Evolutionary conservation across 2,329 filamentous ascomycete species (phyloP), one percentile per base, ranked within the genome.

Genomic region (Cladophialophora bantiana): DNA sequence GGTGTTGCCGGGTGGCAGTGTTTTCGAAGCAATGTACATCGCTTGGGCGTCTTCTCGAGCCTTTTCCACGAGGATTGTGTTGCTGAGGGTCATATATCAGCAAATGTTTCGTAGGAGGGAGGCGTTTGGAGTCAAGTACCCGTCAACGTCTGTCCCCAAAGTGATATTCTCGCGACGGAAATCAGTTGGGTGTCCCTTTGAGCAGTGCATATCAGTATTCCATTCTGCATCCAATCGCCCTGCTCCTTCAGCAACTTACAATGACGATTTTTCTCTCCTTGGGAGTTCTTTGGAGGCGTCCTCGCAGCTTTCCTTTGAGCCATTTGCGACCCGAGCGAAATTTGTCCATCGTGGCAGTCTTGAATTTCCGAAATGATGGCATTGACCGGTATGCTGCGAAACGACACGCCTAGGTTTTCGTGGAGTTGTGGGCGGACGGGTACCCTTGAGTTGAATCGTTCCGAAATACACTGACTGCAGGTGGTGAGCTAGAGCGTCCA

Each of bases 141-240:
- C 75, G 70, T 80, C 77, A 66, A 74, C 77, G n/a, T 73, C 71
- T 20, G 52, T 65, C 13, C 67, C 62, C 9, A 77, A 70, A 55
- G 77, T 76, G 65, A 78, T 68, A 65, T 80, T 76, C 71, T 81
- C 78, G 62, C 79, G 80, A 42, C 79, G 76, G 65, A 82, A 81
- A 71, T 82, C 75, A 32, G 77, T 81, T 38, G 80, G 80, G 54
- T 72, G 75, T 20, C 80, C 78, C 80, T 82, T 34, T 18, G 12
- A 57, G n/a, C 60, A 45, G 62, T 12, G 13, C 35, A 31, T 59
- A 45, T 61, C 26, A 45, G 35, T n/a, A 36, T 59, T 42, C 7
- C 9, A 3, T 31, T n/a, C 78, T 81, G 26, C 31, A 18, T 38
- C 15, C 54, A 48, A 52, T 42, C 20, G 10, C 20, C 26, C 10